These are phyloP conservation scores for Russula sp. DNA, from an alignment of 768 basidiomycete genomes.

Conservation along the genomic window DNA sequence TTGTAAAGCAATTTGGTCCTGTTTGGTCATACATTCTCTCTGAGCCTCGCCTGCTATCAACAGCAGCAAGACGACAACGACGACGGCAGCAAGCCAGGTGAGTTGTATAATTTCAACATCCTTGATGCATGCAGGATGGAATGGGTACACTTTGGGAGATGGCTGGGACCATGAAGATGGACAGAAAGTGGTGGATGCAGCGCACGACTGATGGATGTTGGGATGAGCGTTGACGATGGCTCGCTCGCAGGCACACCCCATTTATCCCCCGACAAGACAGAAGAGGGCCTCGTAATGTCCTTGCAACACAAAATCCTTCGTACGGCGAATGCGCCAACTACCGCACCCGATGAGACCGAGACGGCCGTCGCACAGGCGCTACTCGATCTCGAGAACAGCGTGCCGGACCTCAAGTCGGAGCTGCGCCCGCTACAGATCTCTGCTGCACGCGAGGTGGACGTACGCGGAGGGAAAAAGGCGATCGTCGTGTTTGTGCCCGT, in stretches of 20 bases:
- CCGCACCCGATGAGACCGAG: conserved; percentile 88
- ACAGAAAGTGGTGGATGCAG: conserved; percentile 15
- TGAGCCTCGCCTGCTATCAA: background rate
- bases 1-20: conserved; percentile 4
- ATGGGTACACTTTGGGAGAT: background rate
- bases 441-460: conserved; percentile 97
- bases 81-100: conserved; percentile 11
- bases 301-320: conserved; percentile 84
- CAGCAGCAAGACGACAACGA: conserved; percentile 11
- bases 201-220: background rate
- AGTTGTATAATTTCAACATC: background rate
- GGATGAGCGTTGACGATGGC: background rate
- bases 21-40: conserved; percentile 1
- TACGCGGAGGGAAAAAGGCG: conserved; percentile 98
- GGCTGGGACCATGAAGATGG: background rate
- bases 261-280: background rate
- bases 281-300: conserved; percentile 43
- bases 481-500: conserved; percentile 98
- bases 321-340: conserved; percentile 90
- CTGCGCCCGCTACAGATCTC: conserved; percentile 95
- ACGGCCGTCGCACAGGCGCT: conserved; percentile 89
- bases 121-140: background rate
- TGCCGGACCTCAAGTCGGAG: conserved; percentile 96
- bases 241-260: conserved; percentile 5
- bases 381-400: conserved; percentile 95